A percentile compares a stretch with the other conserved stretches of the same genome.
Conservation (phyloP, 202 grass and related monocot species). For the Schoenoplectus triqueter region DNA sequence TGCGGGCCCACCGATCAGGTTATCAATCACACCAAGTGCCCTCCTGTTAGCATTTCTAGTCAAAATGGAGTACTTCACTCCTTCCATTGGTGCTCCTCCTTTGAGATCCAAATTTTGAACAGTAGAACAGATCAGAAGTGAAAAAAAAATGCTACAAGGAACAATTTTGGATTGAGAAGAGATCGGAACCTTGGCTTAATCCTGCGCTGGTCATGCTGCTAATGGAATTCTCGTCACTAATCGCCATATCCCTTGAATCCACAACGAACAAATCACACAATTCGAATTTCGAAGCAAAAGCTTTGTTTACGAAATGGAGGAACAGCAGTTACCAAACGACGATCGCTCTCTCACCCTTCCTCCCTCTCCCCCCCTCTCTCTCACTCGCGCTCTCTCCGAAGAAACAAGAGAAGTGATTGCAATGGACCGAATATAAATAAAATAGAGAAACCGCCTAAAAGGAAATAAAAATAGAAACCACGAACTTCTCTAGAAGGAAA, state of each 20-base stretch:
- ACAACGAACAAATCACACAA: slow-evolving; percentile 1
- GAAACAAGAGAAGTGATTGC: background rate
- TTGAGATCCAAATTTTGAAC: slow-evolving; percentile 22
- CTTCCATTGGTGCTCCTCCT: slow-evolving; percentile 55
- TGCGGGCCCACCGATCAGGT: slow-evolving; percentile 43
- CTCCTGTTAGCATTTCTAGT: slow-evolving; percentile 46
- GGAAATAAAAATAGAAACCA: background rate
- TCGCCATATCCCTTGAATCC: slow-evolving; percentile 46
- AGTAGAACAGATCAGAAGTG: background rate
- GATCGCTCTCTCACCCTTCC: slow-evolving; percentile 11
- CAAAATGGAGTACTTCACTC: slow-evolving; percentile 48
- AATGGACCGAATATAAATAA: background rate
- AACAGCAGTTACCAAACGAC: background rate
- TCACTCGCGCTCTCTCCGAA: slow-evolving; percentile 24
- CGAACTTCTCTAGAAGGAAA: slow-evolving; percentile 21
- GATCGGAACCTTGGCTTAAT: slow-evolving; percentile 34
- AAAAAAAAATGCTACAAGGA: slow-evolving; percentile 5
- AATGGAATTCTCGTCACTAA: slow-evolving; percentile 36
- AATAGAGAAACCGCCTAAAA: slow-evolving; percentile 2
- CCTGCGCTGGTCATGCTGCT: slow-evolving; percentile 33
- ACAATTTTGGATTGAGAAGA: background rate
- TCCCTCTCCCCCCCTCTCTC: slow-evolving; percentile 25
- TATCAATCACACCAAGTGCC: slow-evolving; percentile 61
- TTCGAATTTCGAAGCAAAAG: background rate
- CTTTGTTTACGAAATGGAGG: background rate